Evolutionary conservation across 2,329 filamentous ascomycete genomes (phyloP).

Genomic region (Samsoniella hepiali): DNA sequence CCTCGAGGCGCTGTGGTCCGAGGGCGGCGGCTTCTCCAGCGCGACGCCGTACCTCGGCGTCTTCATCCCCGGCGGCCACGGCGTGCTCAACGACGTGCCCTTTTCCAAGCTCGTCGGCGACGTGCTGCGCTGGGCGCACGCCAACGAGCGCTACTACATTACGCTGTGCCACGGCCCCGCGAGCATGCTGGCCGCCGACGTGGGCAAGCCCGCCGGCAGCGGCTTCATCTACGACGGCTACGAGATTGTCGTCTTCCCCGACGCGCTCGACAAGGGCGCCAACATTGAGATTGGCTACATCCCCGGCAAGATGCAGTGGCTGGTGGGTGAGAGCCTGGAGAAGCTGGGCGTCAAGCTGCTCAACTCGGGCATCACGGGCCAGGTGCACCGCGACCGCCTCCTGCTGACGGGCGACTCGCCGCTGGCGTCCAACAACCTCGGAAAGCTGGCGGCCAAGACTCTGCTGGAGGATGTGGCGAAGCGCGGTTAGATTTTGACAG

Average conservation of each 20-base stretch:
- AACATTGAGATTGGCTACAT: constrained; percentile 25
- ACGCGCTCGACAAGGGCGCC: constrained; percentile 21
- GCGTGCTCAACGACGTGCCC: constrained; percentile 22
- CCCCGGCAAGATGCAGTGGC: constrained; percentile 24
- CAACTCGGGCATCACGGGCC: constrained; percentile 21
- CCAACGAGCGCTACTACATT: constrained; percentile 20
- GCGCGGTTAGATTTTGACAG: constrained; percentile 2
- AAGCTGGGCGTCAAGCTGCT: constrained; percentile 21
- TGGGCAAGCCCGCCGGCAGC: constrained; percentile 21
- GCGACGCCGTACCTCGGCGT: constrained; percentile 22
- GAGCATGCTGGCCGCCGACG: constrained; percentile 20
- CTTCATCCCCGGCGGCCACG: constrained; percentile 24
- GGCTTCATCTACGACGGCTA: constrained; percentile 24
- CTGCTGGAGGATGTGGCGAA: constrained; percentile 22
- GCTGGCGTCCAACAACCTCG: constrained; percentile 23
- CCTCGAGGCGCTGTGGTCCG: constrained; percentile 20
- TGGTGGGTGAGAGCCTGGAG: constrained; percentile 21
- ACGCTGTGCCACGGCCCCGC: constrained; percentile 23
- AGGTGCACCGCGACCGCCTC: constrained; percentile 20
- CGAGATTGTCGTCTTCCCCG: constrained; percentile 23
- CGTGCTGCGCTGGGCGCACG: constrained; percentile 24
- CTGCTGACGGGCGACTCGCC: constrained; percentile 24
- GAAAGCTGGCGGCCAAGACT: constrained; percentile 22
- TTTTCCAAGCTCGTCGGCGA: constrained; percentile 21
- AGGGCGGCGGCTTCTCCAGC: constrained; percentile 16